Evolutionary conservation across 106 monocot genomes (phyloP).

Genomic region (Xerophyta viscosa): DNA sequence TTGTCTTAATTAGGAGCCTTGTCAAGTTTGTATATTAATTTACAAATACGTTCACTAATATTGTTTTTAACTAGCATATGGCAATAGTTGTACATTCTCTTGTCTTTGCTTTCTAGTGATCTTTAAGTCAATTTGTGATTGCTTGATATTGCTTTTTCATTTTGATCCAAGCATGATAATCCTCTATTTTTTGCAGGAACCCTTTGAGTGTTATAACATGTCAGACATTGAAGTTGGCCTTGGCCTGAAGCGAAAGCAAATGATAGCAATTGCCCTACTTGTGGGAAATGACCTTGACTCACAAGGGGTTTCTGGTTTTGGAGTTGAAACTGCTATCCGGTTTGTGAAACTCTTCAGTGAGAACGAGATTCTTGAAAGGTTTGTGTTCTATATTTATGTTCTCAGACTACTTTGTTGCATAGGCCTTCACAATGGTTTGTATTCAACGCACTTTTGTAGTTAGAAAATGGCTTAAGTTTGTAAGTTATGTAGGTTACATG

Average conservation of each 20-base stretch:
- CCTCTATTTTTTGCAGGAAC: constrained; percentile 61
- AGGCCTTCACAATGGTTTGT: background rate
- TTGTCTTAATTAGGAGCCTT: too few species aligned
- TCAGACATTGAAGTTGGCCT: constrained; percentile 87
- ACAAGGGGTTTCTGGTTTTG: constrained; percentile 81
- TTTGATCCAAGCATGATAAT: constrained; percentile 4
- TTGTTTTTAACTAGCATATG: too few species aligned
- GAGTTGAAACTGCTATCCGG: constrained; percentile 81
- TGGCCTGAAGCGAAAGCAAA: constrained; percentile 75
- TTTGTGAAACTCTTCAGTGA: constrained; percentile 67
- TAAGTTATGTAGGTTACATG: constrained; percentile 38
- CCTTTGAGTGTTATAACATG: constrained; percentile 85
- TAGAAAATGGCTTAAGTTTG: background rate
- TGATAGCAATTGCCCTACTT: constrained; percentile 73
- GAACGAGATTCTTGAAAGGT: constrained; percentile 78
- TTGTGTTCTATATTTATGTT: constrained; percentile 3
- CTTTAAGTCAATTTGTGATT: too few species aligned
- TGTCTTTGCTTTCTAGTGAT: too few species aligned
- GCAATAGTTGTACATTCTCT: too few species aligned
- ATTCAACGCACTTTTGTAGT: background rate
- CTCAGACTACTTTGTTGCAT: too few species aligned
- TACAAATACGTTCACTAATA: too few species aligned
- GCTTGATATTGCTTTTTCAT: background rate
- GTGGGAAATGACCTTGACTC: constrained; percentile 83
- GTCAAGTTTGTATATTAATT: too few species aligned